These are phyloP conservation scores for Salvia splendens DNA, from an alignment of 257 asterid genomes.

Conservation along the genomic window DNA sequence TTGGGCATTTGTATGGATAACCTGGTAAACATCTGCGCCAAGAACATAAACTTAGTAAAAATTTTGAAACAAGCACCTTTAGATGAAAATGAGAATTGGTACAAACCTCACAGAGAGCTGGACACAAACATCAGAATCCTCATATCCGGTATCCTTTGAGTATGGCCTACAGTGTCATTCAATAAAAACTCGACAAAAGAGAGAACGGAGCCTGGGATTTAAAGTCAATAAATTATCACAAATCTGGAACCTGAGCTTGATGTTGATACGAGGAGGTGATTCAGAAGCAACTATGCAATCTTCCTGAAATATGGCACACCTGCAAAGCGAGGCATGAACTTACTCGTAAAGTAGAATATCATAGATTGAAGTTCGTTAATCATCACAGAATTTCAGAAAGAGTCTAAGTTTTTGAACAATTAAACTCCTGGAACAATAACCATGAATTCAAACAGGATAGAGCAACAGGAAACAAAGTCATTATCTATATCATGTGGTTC, in stretches of 20 bases:
- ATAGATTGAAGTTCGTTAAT: slow-evolving; percentile 6
- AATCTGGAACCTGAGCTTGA: slow-evolving; percentile 77
- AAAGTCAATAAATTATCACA: slow-evolving; percentile 19
- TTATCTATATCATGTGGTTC: background rate
- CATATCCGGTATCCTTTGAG: slow-evolving; percentile 90
- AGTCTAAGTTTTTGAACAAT: background rate
- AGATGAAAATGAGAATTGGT: slow-evolving; percentile 26
- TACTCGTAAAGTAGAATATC: slow-evolving; percentile 23
- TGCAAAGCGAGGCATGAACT: slow-evolving; percentile 38
- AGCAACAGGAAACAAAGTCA: slow-evolving; percentile 16
- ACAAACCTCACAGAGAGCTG: slow-evolving; percentile 83
- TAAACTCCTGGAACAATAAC: background rate
- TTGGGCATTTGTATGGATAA: slow-evolving; percentile 90
- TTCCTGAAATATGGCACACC: slow-evolving; percentile 96
- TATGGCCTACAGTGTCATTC: slow-evolving; percentile 70
- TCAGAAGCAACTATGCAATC: slow-evolving; percentile 73
- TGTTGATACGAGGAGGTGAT: slow-evolving; percentile 66
- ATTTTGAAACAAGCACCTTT: slow-evolving; percentile 13
- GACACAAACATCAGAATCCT: slow-evolving; percentile 80
- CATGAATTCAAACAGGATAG: background rate
- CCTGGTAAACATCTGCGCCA: slow-evolving; percentile 75
- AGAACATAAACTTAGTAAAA: slow-evolving; percentile 28
- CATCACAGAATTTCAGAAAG: slow-evolving; percentile 22
- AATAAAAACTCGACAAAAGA: slow-evolving; percentile 36
- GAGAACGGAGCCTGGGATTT: slow-evolving; percentile 12